Evolutionary conservation across 192 early-diverging fungal species (phyloP), one percentile per base, ranked within the genome.

Genomic region (Entomortierella beljakovae): DNA sequence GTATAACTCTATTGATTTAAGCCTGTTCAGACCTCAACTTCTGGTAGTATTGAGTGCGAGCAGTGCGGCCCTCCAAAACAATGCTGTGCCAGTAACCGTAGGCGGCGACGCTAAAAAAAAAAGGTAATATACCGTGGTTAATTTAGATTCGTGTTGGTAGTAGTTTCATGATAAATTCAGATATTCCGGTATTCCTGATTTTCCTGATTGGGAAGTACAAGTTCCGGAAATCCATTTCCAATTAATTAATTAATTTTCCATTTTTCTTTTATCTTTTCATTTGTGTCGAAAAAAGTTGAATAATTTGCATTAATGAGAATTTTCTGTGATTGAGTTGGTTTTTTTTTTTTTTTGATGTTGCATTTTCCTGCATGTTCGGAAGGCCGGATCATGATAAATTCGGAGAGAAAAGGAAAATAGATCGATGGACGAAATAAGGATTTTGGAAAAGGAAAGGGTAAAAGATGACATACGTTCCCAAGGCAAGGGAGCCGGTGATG

Each of bases 11-110:
- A 5, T 57, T 57, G 8, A 2, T 76, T 77, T 77, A 77, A 37
- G 26, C 66, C 34, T 46, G 56, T 59, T 58, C 63, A 66, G 74
- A 58, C 54, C 52, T 55, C 60, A 37, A 35, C 35, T 77, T 63
- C 66, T 64, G 23, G 55, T 69, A 68, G 55, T 55, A 77, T 3
- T 53, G 35, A 25, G 56, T 22, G 55, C 74, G 74, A 32, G 22
- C 3, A 20, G 5, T 13, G n/a, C 74, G 74, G 74, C n/a, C 46
- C 18, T 26, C 6, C 42, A 69, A 32, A 55, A 28, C 66, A 32
- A 59, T 38, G 38, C 60, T 60, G 74, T 69, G 28, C 74, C 74
- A 77, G 66, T n/a, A 77, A 48, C n/a, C 55, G 60, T 32, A 62
- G 61, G 74, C 74, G 33, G 61, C 74, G 66, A 46, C 38, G 28